Evolutionary conservation across 1,284 basidiomycete genomes (phyloP), one percentile per base, ranked within the genome.

Genomic region (Ustilago hordei): DNA sequence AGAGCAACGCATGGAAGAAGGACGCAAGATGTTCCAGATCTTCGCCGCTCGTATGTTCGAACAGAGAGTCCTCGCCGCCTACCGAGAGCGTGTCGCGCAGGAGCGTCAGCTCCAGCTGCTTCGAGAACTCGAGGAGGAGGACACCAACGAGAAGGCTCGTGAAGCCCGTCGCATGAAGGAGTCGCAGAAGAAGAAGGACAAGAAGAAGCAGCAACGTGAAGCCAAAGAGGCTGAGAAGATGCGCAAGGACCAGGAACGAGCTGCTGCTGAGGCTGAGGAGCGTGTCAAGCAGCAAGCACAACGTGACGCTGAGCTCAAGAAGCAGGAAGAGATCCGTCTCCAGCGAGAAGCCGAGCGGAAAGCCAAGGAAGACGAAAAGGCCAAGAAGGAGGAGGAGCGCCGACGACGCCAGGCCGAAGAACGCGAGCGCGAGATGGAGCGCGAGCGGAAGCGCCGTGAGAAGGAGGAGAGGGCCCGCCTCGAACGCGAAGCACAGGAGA

Each of bases 1-100:
- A 68, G 87, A 88, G 56, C 93, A 98, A 88, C 95, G 96, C 87
- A 94, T 95, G 92, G 95, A 98, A 87, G 96, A 99, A 88, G 96
- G 96, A 81, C 94, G 95, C 87, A 91, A 94, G 62, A 99, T 99
- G 96, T 99, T 99, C 89, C 95, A 95, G 79, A 98, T 99, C 87
- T 99, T 98, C 86, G 96, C 96, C n/a, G 96, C 96, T 45, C 91
- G 97, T 64, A 97, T 98, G 95, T 98, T 99, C 86, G 96, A 99
- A 88, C 95, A 98, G 87, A 91, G 96, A 32, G 96, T 98, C 45
- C 90, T 98, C 61, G 92, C 94, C 79, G 93, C 94, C 6, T 96
- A 95, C 86, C 91, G 93, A 62, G 95, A 95, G 88, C 57, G 83
- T 75, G 92, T 95, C n/a, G 94, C 95, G 23, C 93, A 94, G 85